A percentile compares a stretch with the other conserved stretches of the same genome.
Evolutionary conservation across 2,329 filamentous ascomycete species (phyloP).

Genomic region (Calonectria crousiana): DNA sequence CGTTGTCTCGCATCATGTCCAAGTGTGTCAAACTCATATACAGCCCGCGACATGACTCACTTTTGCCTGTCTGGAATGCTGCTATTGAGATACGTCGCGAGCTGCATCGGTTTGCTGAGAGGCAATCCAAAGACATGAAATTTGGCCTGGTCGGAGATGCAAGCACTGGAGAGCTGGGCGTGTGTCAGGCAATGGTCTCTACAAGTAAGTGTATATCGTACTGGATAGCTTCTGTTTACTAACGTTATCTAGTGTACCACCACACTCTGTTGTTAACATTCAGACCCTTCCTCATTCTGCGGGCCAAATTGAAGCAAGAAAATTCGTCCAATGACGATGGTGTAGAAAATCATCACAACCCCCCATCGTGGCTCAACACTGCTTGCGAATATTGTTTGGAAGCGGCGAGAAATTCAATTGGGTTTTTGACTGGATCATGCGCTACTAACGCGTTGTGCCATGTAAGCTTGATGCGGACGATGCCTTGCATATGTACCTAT

Average conservation of each 20-base stretch:
- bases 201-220: conserved; percentile 48
- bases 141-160: conserved; percentile 50
- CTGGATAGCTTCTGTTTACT: background rate
- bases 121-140: conserved; percentile 46
- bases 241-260: conserved; percentile 52
- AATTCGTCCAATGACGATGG: conserved; percentile 12
- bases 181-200: conserved; percentile 54
- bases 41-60: conserved; percentile 52
- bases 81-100: conserved; percentile 48
- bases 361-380: conserved; percentile 55
- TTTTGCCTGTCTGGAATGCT: conserved; percentile 48
- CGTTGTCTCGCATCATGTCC: conserved; percentile 54
- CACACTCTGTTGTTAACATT: conserved; percentile 57
- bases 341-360: conserved; percentile 30
- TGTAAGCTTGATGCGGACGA: conserved; percentile 42
- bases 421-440: conserved; percentile 54
- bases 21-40: conserved; percentile 57
- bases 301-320: conserved; percentile 55
- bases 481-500: background rate
- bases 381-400: conserved; percentile 57
- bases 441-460: conserved; percentile 53
- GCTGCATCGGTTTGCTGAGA: conserved; percentile 45
- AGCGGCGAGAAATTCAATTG: conserved; percentile 55
- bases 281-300: conserved; percentile 57
- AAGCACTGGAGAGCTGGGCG: conserved; percentile 53